Percentiles rank a stretch among this genome's conserved stretches.
Evolutionary conservation across 495 filamentous ascomycete species (phyloP).

Genomic region (Tuber microsphaerosporum): DNA sequence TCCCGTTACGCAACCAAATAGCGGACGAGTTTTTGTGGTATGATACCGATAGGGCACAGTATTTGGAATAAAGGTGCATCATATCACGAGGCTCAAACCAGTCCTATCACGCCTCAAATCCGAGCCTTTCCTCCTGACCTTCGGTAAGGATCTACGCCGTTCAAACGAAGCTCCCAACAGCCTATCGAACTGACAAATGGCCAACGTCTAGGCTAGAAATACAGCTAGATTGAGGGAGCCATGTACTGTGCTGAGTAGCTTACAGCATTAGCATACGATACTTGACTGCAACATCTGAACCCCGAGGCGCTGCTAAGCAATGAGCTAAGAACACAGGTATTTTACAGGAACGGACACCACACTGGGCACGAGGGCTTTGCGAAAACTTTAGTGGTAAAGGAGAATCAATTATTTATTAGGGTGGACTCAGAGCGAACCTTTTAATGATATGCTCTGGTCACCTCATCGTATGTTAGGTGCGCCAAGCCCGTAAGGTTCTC

Average conservation of each 20-base stretch:
- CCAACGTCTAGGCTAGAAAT: not conserved
- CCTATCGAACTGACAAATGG: not conserved
- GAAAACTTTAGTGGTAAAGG: not conserved
- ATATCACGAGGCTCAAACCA: not conserved
- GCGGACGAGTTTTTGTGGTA: not conserved
- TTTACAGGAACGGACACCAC: not conserved
- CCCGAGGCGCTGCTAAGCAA: not conserved
- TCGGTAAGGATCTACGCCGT: not conserved
- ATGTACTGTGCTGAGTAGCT: not conserved
- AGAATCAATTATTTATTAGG: not conserved
- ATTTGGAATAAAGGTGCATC: not conserved
- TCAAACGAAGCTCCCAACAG: not conserved
- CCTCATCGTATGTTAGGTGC: not conserved
- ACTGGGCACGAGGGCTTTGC: not conserved
- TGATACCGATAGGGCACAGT: not conserved
- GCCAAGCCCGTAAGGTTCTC: too few species aligned
- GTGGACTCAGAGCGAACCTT: not conserved
- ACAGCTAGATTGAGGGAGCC: not conserved
- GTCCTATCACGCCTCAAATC: not conserved
- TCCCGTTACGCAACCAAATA: not conserved
- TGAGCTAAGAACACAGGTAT: not conserved
- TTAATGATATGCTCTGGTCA: not conserved
- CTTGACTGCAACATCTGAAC: not conserved
- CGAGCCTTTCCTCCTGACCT: not conserved
- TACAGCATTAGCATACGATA: not conserved